A percentile compares a stretch with the other conserved stretches of the same genome.
Evolutionary conservation across 2,329 filamentous ascomycete genomes (phyloP).

Genomic region (Cercospora nicotianae): DNA sequence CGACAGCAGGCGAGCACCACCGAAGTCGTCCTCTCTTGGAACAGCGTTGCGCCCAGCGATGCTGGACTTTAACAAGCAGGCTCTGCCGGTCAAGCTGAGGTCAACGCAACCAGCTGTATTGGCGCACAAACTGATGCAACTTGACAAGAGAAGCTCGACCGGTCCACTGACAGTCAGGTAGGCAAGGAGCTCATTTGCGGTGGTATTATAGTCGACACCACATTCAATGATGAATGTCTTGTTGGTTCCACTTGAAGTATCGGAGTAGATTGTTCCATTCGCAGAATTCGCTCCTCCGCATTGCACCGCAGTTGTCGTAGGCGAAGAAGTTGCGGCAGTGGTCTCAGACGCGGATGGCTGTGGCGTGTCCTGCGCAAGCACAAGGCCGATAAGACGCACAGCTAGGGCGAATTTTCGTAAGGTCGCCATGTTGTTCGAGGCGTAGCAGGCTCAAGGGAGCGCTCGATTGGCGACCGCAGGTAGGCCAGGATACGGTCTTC

Average conservation of each 20-base stretch:
- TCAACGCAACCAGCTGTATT: conserved; percentile 28
- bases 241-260: conserved; percentile 21
- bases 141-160: neutral
- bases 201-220: conserved; percentile 32
- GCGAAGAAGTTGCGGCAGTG: conserved; percentile 8
- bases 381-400: neutral
- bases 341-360: conserved; percentile 11
- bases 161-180: neutral
- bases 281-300: conserved; percentile 23
- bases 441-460: neutral
- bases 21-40: neutral
- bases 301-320: neutral
- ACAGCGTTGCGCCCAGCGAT: neutral
- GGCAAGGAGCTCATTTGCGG: neutral
- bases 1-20: conserved; percentile 7
- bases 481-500: neutral
- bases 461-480: neutral
- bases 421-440: neutral
- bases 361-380: neutral
- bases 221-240: conserved; percentile 35
- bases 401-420: neutral
- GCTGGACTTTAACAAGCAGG: conserved; percentile 13
- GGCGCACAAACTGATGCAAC: conserved; percentile 32
- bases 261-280: conserved; percentile 30
- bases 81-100: conserved; percentile 27